Base-by-base conservation (phyloP, 1,139 yeast genomes). In the Taphrina communis region DNA sequence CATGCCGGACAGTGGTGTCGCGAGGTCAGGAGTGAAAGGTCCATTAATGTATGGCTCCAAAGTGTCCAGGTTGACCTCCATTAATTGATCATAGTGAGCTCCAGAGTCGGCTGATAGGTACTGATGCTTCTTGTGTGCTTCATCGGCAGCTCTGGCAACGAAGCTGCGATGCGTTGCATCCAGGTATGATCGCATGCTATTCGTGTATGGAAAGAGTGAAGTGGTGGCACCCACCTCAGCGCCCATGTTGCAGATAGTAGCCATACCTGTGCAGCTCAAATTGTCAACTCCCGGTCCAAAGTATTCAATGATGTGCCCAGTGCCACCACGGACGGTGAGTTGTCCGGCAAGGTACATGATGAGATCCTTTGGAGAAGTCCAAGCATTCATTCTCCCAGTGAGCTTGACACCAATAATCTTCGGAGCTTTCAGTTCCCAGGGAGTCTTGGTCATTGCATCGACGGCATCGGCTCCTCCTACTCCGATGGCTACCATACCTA, bases 171-270 rank as follows among this genome's bases (percentile, higher is more conserved):
- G 86, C 31, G 99, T 94, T 68, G 96, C 89, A 60, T 82, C 76
- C 77, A 94, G 84, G 80, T 93, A 94, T 72, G 92, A 83, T 75
- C 83, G 84, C 82, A 90, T 96, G 55, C 97, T 91, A 69, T 88
- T 88, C 77, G 90, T 94, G 85, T 87, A 92, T 69, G 99, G 99
- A 90, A 94, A 94, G 68, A 93, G 85, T 11, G 97, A 92, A 52
- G 99, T 94, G 44, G 99, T 94, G 48, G 98, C 98, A 78, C 99
- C 99, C 72, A 94, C 90, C 81, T 94, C 99, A 69, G 99, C 99
- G 77, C 99, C 99, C 99, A 94, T 94, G 80, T 94, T 94, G 84
- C 98, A 93, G 76, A 94, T 93, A 70, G 99, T 94, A 67, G 96
- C 99, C 99, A 94, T 94, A 81, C 99, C 99, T 21, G 99, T 94